These are phyloP conservation scores for Boletellus dicymbophilus DNA, from an alignment of 1,284 basidiomycete genomes.

Conservation along the genomic window DNA sequence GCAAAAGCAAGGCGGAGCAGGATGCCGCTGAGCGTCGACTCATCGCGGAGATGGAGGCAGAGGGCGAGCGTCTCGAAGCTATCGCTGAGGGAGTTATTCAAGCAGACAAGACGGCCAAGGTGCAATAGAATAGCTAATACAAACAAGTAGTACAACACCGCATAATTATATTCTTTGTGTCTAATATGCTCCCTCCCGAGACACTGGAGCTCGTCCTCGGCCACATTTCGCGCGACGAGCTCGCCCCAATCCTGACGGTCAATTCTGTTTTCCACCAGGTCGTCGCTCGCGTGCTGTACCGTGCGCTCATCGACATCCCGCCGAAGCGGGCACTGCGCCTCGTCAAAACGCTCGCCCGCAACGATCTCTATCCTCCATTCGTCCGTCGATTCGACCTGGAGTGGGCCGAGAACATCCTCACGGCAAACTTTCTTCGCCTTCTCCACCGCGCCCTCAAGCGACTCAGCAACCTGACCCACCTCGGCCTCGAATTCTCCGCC, in stretches of 20 bases:
- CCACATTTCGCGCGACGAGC: constrained; percentile 31
- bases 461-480: constrained; percentile 40
- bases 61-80: constrained; percentile 74
- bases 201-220: constrained; percentile 47
- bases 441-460: constrained; percentile 43
- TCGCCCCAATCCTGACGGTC: constrained; percentile 29
- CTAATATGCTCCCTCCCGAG: constrained; percentile 45
- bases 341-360: constrained; percentile 40
- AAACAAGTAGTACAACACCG: no score
- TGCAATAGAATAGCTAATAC: constrained; percentile 22
- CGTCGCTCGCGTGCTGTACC: constrained; percentile 48
- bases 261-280: constrained; percentile 42
- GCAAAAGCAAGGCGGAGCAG: constrained; percentile 53
- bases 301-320: constrained; percentile 39
- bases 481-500: constrained; percentile 49
- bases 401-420: constrained; percentile 35
- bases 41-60: constrained; percentile 64
- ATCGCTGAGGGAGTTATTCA: constrained; percentile 34
- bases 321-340: constrained; percentile 37
- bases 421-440: constrained; percentile 49
- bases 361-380: constrained; percentile 35
- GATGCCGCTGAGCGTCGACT: constrained; percentile 58
- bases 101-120: constrained; percentile 19
- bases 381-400: constrained; percentile 48
- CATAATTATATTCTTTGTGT: no score